phyloP scores from a whole-genome alignment of 1,284 basidiomycete genomes.

The Cryptococcus neoformans region DNA sequence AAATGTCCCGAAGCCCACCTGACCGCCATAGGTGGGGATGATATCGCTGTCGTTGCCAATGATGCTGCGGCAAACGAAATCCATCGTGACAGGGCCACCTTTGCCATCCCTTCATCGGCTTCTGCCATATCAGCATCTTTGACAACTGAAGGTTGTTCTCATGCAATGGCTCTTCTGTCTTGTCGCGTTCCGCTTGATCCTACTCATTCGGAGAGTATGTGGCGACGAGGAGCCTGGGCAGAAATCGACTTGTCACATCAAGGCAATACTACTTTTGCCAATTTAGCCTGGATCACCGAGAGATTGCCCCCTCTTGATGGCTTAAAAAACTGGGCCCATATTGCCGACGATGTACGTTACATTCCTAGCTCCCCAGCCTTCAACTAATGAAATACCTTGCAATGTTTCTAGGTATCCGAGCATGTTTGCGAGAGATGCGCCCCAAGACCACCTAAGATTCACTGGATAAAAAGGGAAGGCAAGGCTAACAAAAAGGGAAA shows the following conservation, averaged over 20 bases:
- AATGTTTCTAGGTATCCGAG: conserved; percentile 36
- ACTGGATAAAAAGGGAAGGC: conserved; percentile 60
- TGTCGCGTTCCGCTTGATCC: conserved; percentile 65
- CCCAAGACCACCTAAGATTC: conserved; percentile 67
- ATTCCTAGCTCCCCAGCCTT: conserved; percentile 21
- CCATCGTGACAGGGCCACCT: conserved; percentile 60
- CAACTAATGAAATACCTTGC: not conserved
- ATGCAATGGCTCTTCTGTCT: conserved; percentile 73
- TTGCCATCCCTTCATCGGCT: conserved; percentile 59
- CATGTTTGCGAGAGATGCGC: conserved; percentile 67
- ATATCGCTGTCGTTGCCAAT: conserved; percentile 28
- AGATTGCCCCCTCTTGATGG: conserved; percentile 74
- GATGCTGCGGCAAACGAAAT: conserved; percentile 14
- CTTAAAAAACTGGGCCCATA: conserved; percentile 60
- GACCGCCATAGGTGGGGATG: conserved; percentile 31
- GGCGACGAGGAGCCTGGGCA: conserved; percentile 68
- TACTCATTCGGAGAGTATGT: conserved; percentile 67
- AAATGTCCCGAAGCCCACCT: conserved; percentile 26
- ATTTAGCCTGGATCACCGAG: conserved; percentile 81
- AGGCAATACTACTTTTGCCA: conserved; percentile 67
- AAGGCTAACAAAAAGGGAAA: conserved; percentile 41
- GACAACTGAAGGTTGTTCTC: conserved; percentile 63
- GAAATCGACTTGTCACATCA: conserved; percentile 84
- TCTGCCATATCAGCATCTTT: conserved; percentile 55
- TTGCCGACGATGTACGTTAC: conserved; percentile 21